Evolutionary conservation across 495 filamentous ascomycete genomes (phyloP), one percentile per base, ranked within the genome.

Genomic region (Xylaria cubensis): DNA sequence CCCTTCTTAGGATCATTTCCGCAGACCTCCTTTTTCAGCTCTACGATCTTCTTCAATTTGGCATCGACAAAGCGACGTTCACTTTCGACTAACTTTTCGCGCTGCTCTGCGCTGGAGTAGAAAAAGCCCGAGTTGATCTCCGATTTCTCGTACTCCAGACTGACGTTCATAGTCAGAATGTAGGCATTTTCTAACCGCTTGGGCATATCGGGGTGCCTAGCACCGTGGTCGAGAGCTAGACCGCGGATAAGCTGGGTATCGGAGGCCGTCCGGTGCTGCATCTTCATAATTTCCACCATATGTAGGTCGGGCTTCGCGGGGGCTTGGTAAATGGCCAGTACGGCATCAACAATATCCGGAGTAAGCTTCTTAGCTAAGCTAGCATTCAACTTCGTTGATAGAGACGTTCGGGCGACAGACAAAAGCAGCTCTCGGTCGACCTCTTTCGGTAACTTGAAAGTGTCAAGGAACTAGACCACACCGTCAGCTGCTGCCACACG

Each of bases 281-380:
- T 99, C 79, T 97, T 98, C 97, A 98, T 98, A 74, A 99, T 98
- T 83, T 99, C 96, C 73, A 99, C 87, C 96, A 99, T 99, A 83
- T 98, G 95, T 73, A 99, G 82, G 81, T 99, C 96, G 58, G 96
- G 96, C 84, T 98, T 98, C 74, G 90, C 91, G 39, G 94, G 93
- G 36, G 94, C 82, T 78, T 92, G 87, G 84, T 97, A 95, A 80
- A 99, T 99, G 61, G 97, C 87, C 67, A 98, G 88, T 58, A 98
- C 96, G 67, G 96, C 93, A 81, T 99, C 96, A 76, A 97, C 94
- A 74, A 99, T 97, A 75, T 92, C 90, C 42, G 96, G 93, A 26
- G 94, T 97, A 51, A 99, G 92, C 78, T 92, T 92, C 80, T 97
- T 90, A 34, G 97, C 97, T 71, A 99, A 90, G 44, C 90, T 91